Percentiles rank a stretch among this genome's conserved stretches.
phyloP scores from a whole-genome alignment of 768 basidiomycete genomes.

The Gymnopilus junonius region DNA sequence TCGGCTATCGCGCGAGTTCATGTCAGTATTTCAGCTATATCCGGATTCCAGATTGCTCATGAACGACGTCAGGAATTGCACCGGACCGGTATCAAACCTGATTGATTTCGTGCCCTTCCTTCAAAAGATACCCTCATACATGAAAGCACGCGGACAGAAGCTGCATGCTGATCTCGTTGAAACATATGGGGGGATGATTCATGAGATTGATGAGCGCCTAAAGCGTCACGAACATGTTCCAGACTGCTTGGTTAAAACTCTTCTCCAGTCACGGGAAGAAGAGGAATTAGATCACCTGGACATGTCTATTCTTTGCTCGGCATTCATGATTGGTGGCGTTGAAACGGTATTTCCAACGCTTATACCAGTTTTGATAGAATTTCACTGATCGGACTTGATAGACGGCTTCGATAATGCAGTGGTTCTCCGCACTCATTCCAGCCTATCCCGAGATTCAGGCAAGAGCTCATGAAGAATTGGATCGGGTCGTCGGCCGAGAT shows the following conservation, averaged over 20 bases:
- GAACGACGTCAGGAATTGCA: constrained; percentile 34
- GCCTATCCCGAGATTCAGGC: constrained; percentile 21
- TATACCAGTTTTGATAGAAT: constrained; percentile 21
- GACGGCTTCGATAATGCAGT: constrained; percentile 40
- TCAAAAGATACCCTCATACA: constrained; percentile 41
- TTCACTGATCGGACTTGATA: constrained; percentile 19
- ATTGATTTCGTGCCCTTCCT: constrained; percentile 49
- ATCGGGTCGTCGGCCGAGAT: constrained; percentile 25
- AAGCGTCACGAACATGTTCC: constrained; percentile 40
- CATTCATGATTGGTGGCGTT: constrained; percentile 48
- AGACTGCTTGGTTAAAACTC: constrained; percentile 46
- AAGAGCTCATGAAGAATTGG: constrained; percentile 28
- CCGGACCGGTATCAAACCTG: constrained; percentile 48
- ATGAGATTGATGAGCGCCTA: constrained; percentile 37
- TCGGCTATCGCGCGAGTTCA: constrained; percentile 45
- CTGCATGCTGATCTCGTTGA: constrained; percentile 42
- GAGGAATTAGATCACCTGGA: constrained; percentile 43
- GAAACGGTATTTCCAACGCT: constrained; percentile 34
- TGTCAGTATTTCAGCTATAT: constrained; percentile 32
- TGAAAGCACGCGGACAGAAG: constrained; percentile 39
- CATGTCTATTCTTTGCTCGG: constrained; percentile 41
- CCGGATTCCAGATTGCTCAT: neutral
- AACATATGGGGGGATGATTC: constrained; percentile 41
- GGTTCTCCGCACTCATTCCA: constrained; percentile 36
- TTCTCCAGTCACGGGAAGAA: constrained; percentile 34